Base-by-base conservation (phyloP, 78 protist species). In the Speleostelium caveatum region DNA sequence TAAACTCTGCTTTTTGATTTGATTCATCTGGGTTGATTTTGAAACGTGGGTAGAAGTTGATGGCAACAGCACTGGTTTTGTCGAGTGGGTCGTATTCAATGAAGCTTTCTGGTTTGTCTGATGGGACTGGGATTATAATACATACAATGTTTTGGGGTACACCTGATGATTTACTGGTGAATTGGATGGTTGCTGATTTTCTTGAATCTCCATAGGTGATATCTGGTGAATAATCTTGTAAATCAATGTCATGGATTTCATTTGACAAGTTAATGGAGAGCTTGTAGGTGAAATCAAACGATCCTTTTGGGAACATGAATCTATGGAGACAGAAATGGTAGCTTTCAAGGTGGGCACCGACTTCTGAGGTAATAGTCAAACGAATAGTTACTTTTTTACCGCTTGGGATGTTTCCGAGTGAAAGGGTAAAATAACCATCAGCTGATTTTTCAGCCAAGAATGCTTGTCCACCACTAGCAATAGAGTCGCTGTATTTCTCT, bases 381-480 rank as follows among this genome's bases (percentile, higher is more conserved):
- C 42, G 2, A 8, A 83, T 22, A 5, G 59, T 59, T 1, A 83
- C 91, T 14, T 83, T 72, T 60, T 83, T 73, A 2, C 26, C 22
- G 24, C 79, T 71, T 67, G 91, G 79, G 3, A 83, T 3, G 49
- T 83, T 83, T 32, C 91, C 91, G 59, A 83, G 49, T 39, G 19
- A 26, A 0, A 71, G 16, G 3, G 30, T 59, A 28, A 83, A 83
- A 10, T 26, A 65, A 17, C 91, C 91, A 39, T 83, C 66, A 22
- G n/a, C 6, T 2, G 56, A 36, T 24, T 69, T 83, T 39, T 83
- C 91, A n/a, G 58, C 91, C 19, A 83, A 33, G 65, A 83, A 83
- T 19, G 79, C 91, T 59, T 83, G 78, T 6, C 74, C 74, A 12
- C 91, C 91, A 45, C 73, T 69, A 2, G 91, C 91, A 12, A 83